Evolutionary conservation across 345 rosid species (phyloP).

Genomic region (Citrus sp.): DNA sequence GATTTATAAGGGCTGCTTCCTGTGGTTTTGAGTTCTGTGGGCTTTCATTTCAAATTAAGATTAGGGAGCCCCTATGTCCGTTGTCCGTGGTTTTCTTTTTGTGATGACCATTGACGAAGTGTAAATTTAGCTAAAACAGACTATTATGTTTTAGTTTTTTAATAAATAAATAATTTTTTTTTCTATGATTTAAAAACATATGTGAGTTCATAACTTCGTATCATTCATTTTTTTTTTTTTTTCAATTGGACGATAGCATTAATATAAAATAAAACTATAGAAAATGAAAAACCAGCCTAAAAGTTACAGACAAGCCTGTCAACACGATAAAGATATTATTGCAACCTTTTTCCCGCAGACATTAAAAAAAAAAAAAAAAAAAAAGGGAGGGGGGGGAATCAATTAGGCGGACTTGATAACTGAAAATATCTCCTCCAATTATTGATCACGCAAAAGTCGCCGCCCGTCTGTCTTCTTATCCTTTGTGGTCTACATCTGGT

Average conservation of each 20-base stretch:
- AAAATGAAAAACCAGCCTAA: too few relatives aligned
- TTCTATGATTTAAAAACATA: too few relatives aligned
- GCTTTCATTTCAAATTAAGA: neutral
- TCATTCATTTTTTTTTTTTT: too few relatives aligned
- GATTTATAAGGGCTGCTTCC: neutral
- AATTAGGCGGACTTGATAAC: neutral
- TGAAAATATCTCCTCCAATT: neutral
- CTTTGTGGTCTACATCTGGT: neutral
- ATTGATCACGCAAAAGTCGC: neutral
- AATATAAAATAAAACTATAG: too few relatives aligned
- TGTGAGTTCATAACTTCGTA: too few relatives aligned
- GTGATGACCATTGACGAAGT: neutral
- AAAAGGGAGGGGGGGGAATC: neutral
- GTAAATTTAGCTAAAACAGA: too few relatives aligned
- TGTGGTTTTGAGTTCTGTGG: constrained; percentile 1
- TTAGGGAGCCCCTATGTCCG: too few relatives aligned
- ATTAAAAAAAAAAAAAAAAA: neutral
- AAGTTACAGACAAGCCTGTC: too few relatives aligned
- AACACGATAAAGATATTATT: neutral
- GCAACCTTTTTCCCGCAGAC: neutral
- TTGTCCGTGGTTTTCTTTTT: neutral
- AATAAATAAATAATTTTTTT: too few relatives aligned
- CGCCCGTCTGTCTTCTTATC: neutral
- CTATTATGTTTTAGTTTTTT: too few relatives aligned
- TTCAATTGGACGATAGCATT: too few relatives aligned